Evolutionary conservation across 495 filamentous ascomycete genomes (phyloP).

Genomic region (Trichoderma gamsii): DNA sequence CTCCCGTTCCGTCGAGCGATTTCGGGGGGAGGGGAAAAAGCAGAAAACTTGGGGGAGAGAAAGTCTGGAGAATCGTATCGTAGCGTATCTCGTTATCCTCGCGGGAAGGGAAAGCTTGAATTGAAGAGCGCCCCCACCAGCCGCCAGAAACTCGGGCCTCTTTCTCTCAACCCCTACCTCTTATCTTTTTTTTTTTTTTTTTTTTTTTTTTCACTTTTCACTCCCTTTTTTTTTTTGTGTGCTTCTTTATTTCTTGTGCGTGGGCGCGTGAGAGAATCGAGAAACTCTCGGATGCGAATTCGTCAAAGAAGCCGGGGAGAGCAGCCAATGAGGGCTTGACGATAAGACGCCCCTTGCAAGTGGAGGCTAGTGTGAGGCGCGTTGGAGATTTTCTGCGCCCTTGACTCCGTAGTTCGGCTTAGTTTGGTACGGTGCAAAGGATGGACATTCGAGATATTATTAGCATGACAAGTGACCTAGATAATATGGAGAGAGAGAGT

Average conservation of each 20-base stretch:
- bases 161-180: neutral
- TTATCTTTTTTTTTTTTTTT: neutral
- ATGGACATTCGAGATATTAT: neutral
- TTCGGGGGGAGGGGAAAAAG: neutral
- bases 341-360: constrained; percentile 1
- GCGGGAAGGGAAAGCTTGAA: neutral
- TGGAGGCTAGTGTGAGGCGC: constrained; percentile 5
- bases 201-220: neutral
- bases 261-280: neutral
- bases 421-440: neutral
- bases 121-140: neutral
- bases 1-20: constrained; percentile 6
- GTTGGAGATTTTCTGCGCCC: neutral
- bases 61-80: neutral
- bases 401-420: neutral
- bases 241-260: neutral
- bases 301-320: neutral
- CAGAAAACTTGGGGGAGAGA: neutral
- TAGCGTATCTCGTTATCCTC: neutral
- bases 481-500: neutral
- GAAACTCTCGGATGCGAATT: neutral
- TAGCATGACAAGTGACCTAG: neutral
- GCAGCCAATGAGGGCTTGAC: neutral
- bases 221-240: no score
- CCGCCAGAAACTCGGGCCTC: constrained; percentile 1